phyloP scores from a whole-genome alignment of 1,284 basidiomycete species.

The Cerioporus squamosus region DNA sequence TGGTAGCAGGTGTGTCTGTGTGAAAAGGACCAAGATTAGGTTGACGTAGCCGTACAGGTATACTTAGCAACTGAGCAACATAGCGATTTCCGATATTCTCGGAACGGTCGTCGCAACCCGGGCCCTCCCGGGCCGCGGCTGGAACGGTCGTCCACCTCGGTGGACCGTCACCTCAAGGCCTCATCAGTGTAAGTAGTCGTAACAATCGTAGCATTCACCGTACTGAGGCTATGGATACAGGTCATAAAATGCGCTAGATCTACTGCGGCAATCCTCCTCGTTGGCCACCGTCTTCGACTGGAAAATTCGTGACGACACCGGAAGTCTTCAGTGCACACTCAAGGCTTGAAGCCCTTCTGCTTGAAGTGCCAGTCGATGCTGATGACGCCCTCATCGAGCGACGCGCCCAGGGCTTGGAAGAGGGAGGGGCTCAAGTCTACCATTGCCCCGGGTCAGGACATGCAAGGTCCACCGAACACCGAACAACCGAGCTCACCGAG shows the following conservation, averaged over 20 bases:
- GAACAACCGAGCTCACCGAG: constrained; percentile 32
- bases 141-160: too few relatives aligned
- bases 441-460: background rate
- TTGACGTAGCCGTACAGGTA: too few relatives aligned
- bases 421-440: constrained; percentile 35
- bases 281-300: background rate
- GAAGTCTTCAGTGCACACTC: background rate
- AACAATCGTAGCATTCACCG: background rate
- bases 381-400: constrained; percentile 31
- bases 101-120: too few relatives aligned
- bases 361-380: constrained; percentile 32
- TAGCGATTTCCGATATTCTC: too few relatives aligned
- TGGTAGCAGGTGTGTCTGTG: too few relatives aligned
- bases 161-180: too few relatives aligned
- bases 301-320: background rate
- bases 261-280: too few relatives aligned
- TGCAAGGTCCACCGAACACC: background rate
- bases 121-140: too few relatives aligned
- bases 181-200: too few relatives aligned
- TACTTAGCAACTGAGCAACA: too few relatives aligned
- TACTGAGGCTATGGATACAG: background rate
- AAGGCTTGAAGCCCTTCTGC: constrained; percentile 20
- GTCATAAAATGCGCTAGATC: too few relatives aligned
- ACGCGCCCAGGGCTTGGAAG: constrained; percentile 29
- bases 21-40: too few relatives aligned